Percentiles rank a stretch among this genome's conserved stretches.
phyloP scores from a whole-genome alignment of 148 eudicot genomes.

The Simmondsia chinensis region DNA sequence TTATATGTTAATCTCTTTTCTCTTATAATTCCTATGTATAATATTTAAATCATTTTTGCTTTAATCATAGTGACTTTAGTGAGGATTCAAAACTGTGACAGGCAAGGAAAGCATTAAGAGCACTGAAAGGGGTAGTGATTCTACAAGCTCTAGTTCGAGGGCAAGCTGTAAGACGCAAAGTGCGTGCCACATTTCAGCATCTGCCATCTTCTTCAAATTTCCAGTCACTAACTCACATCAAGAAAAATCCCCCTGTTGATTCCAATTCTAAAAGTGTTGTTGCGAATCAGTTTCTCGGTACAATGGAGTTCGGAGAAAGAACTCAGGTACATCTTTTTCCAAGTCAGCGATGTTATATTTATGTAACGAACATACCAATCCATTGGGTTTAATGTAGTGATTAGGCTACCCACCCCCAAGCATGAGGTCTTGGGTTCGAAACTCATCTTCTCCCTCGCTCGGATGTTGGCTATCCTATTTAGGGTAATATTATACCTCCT shows the following conservation, averaged over 20 bases:
- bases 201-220: slow-evolving; percentile 1
- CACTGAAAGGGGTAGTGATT: slow-evolving; percentile 51
- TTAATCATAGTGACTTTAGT: neutral
- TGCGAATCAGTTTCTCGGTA: slow-evolving; percentile 20
- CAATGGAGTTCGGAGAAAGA: slow-evolving; percentile 18
- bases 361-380: no score
- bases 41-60: no score
- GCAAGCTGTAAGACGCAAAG: slow-evolving; percentile 35
- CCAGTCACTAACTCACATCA: slow-evolving; percentile 5
- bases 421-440: no score
- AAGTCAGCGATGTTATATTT: no score
- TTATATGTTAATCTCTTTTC: no score
- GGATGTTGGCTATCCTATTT: no score
- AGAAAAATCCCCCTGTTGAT: slow-evolving; percentile 7
- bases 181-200: slow-evolving; percentile 21
- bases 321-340: slow-evolving; percentile 26
- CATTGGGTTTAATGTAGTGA: no score
- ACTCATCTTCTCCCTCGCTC: no score
- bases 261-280: slow-evolving; percentile 6
- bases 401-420: no score
- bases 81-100: slow-evolving; percentile 16
- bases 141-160: slow-evolving; percentile 64
- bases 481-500: no score
- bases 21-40: no score
- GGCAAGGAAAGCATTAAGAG: slow-evolving; percentile 64